Percentiles rank a stretch among this genome's conserved stretches.
phyloP scores from a whole-genome alignment of 495 filamentous ascomycete species.

The Thozetella sp. region DNA sequence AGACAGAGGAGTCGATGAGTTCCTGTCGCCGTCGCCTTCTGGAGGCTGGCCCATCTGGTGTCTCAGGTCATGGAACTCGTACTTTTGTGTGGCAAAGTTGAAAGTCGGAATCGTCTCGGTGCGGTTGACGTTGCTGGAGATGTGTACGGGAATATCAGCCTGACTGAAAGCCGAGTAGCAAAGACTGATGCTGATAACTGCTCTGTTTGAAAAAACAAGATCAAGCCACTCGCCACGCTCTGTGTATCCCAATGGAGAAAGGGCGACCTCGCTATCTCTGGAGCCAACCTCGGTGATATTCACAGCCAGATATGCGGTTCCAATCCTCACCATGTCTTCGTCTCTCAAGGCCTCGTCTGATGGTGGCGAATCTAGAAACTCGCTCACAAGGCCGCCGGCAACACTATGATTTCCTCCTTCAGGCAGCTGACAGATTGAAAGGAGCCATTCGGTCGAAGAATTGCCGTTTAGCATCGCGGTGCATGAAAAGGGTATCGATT shows the following conservation, averaged over 20 bases:
- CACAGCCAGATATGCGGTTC: background rate
- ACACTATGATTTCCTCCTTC: background rate
- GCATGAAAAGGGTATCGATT: too few relatives aligned
- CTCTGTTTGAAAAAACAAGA: background rate
- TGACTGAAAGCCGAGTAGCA: background rate
- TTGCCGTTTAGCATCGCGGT: too few relatives aligned
- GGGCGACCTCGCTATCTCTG: background rate
- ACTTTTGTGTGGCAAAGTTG: background rate
- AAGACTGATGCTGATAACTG: background rate
- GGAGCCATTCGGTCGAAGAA: background rate
- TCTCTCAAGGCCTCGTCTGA: background rate
- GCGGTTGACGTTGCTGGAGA: conserved; percentile 2
- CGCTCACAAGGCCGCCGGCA: background rate
- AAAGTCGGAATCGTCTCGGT: conserved; percentile 1
- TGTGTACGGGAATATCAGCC: conserved; percentile 1
- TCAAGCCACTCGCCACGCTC: conserved; percentile 6
- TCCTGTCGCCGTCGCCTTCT: too few relatives aligned
- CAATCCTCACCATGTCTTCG: background rate
- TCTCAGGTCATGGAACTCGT: background rate
- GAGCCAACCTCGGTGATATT: background rate
- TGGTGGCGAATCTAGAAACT: background rate
- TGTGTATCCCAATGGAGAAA: background rate
- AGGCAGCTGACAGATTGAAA: background rate
- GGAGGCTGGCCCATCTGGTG: background rate
- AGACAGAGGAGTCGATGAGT: background rate